Evolutionary conservation across 73 alveolate genomes (phyloP), one percentile per base, ranked within the genome.

Genomic region (Paramecium sonneborni): DNA sequence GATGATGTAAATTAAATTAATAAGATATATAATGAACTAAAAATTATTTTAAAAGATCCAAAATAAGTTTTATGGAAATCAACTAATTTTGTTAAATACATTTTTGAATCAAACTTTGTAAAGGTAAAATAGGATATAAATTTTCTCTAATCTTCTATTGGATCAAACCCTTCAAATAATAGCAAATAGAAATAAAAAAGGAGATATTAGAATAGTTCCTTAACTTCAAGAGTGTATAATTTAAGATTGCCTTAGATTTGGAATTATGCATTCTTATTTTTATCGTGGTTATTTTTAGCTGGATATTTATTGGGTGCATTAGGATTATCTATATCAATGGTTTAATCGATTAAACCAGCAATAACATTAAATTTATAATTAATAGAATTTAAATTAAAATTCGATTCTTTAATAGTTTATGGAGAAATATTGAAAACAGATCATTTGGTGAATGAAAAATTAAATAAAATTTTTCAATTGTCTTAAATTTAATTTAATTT

Each of bases 341-440:
- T 74, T 0, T 38, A 35, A 9, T 74, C 21, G 2, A 79, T 79
- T 43, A 79, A 79, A 46, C 90, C 90, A n/a, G 90, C 90, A 9
- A 39, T 79, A 1, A 15, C 90, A 2, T 79, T 79, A 79, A 79
- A 79, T 41, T 44, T 79, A 43, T 46, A 79, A 79, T 46, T 79
- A 43, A 79, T 79, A 21, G 69, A 79, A 79, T 79, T 79, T 41
- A 79, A 79, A 79, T 46, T 79, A 43, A 79, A 79, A 43, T 79
- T 41, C 20, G 90, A 79, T 79, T 38, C 90, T 12, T 12, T 79
- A 79, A 39, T 79, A 14, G 74, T 46, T 18, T 79, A 30, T 79
- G 90, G 76, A 11, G 90, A 79, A 23, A 79, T 44, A 20, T 21
- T 34, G 15, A 43, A 30, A 39, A 24, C 74, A 44, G 90, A 79